Conservation (phyloP, 2,329 filamentous ascomycete genomes). For the Nothophaeocryptopus gaeumannii region DNA sequence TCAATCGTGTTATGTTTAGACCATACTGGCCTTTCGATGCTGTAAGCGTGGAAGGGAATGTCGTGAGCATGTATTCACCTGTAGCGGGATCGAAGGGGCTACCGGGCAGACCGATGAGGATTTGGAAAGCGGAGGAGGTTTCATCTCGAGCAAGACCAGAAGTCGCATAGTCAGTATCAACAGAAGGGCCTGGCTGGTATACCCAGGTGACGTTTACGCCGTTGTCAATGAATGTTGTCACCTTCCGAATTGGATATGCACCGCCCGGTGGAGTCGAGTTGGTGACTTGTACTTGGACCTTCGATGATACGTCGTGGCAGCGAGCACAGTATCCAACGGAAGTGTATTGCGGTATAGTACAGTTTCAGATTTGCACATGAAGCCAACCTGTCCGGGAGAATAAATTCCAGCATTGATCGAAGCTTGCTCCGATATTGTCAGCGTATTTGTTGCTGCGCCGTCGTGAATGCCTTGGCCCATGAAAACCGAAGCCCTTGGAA, state of each 20-base stretch:
- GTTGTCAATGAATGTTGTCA: too few species aligned
- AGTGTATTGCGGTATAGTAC: conserved; percentile 8
- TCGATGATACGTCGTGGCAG: conserved; percentile 10
- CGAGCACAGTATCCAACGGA: conserved; percentile 13
- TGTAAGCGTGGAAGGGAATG: too few species aligned
- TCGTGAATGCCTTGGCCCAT: conserved; percentile 3
- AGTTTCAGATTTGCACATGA: conserved; percentile 10
- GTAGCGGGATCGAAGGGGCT: conserved; percentile 4
- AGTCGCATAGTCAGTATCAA: too few species aligned
- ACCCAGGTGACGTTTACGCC: too few species aligned
- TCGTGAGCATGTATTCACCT: too few species aligned
- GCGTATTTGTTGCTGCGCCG: background rate
- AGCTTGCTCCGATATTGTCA: conserved; percentile 10
- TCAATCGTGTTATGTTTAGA: too few species aligned
- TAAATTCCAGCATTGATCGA: conserved; percentile 10
- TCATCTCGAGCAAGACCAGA: too few species aligned
- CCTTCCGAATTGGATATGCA: too few species aligned
- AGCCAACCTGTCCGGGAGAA: background rate
- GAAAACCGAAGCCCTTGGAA: conserved; percentile 12
- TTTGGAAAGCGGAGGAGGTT: too few species aligned
- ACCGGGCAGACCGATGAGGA: background rate
- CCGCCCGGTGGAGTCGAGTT: too few species aligned
- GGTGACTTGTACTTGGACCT: background rate
- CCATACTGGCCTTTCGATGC: too few species aligned
- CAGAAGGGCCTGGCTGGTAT: too few species aligned